phyloP scores from a whole-genome alignment of 2,329 filamentous ascomycete genomes.

The Phialophora expanda region DNA sequence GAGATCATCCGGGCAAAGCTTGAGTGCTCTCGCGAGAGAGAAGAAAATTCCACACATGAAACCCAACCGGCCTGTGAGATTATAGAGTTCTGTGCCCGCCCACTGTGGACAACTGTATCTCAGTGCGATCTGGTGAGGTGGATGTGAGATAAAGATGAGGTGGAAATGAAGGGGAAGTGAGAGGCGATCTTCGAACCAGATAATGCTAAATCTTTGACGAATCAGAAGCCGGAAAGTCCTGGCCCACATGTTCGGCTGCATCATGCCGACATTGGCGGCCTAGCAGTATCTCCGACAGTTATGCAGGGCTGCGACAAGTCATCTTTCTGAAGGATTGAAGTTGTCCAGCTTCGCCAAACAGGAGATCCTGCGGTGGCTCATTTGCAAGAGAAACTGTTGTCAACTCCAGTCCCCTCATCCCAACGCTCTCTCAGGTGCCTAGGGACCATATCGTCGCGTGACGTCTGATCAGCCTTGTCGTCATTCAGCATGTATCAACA shows the following conservation, averaged over 20 bases:
- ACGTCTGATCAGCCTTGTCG: constrained; percentile 5
- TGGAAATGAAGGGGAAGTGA: constrained; percentile 4
- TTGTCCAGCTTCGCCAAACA: not conserved
- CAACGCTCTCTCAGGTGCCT: not conserved
- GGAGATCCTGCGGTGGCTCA: not conserved
- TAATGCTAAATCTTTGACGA: not conserved
- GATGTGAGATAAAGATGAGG: not conserved
- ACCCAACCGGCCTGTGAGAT: not conserved
- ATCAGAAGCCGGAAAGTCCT: too few species aligned
- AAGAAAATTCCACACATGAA: constrained; percentile 65
- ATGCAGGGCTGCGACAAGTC: constrained; percentile 19
- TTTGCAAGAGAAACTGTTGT: not conserved
- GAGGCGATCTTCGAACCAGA: not conserved
- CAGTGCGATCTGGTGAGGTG: not conserved
- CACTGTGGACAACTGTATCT: not conserved
- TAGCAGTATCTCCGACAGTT: constrained; percentile 23
- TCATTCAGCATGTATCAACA: constrained; percentile 12
- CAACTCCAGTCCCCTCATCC: not conserved
- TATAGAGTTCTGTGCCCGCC: not conserved
- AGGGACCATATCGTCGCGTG: constrained; percentile 12
- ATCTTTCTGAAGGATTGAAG: constrained; percentile 5
- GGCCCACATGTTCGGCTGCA: constrained; percentile 13
- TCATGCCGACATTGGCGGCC: constrained; percentile 15
- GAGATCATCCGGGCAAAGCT: constrained; percentile 57
- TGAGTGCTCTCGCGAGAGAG: constrained; percentile 51